Evolutionary conservation across 306 rosid species (phyloP), one percentile per base, ranked within the genome.

Genomic region (Cercis canadensis): DNA sequence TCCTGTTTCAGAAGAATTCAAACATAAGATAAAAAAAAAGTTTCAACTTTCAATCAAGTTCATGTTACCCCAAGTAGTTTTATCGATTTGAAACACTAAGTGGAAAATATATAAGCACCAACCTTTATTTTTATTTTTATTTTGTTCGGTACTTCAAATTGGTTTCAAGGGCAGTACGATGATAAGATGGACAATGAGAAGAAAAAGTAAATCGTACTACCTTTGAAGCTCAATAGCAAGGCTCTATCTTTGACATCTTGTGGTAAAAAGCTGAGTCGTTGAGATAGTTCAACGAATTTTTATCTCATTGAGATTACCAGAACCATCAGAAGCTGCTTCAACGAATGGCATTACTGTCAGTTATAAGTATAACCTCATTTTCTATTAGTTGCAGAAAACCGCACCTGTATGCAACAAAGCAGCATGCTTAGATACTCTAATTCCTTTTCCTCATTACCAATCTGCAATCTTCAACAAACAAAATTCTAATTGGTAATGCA

Each of bases 1-100:
- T 46, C 43, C 8, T 74, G 37, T 46, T 67, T 46, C 57, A 62
- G 34, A 67, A 72, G 29, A n/a, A 41, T 21, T 19, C 46, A 59
- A 60, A 37, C 56, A 49, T 46, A 46, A 34, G 60, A 78, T 43
- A 56, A 36, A 11, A n/a, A 40, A 70, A 54, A 62, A 5, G 69
- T 63, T 73, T 52, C 49, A 67, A 62, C 60, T 73, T 53, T 13
- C 34, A 36, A 54, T 45, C 33, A 51, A 51, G 45, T 41, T 73
- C 46, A 6, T 24, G 16, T 62, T 63, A 39, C 40, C 55, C 53
- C 11, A 19, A 57, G 49, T 43, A 53, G 36, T 24, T 62, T 41
- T 29, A 40, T 16, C 29, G 3, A 73, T n/a, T 16, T 13, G 55
- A 31, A 4, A 54, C n/a, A n/a, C 6, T 2, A 46, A 36, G 60